Percentiles rank a stretch among this genome's conserved stretches.
Conservation (phyloP, 106 monocot genomes). For the Apostasia ramifera region DNA sequence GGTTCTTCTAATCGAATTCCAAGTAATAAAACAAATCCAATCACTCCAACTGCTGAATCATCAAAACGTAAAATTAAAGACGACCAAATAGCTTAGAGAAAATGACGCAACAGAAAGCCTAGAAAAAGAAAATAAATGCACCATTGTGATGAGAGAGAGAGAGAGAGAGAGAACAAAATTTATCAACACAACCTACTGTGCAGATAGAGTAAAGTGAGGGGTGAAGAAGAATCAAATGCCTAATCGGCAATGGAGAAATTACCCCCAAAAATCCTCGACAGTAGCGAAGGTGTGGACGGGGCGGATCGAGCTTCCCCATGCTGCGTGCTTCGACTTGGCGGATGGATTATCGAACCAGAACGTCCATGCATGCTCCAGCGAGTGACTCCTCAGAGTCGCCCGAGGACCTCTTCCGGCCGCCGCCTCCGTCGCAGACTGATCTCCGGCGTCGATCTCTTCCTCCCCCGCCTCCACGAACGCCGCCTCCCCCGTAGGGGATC, state of each 20-base stretch:
- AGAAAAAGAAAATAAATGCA: too few species aligned
- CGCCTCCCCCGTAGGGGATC: neutral
- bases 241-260: neutral
- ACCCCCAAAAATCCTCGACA: slow-evolving; percentile 65
- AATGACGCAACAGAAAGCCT: too few species aligned
- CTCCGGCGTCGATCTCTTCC: neutral
- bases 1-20: too few species aligned
- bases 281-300: slow-evolving; percentile 47
- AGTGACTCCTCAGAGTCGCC: neutral
- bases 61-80: too few species aligned
- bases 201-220: neutral
- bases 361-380: slow-evolving; percentile 55
- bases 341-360: slow-evolving; percentile 57
- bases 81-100: too few species aligned
- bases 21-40: too few species aligned
- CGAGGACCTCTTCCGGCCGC: neutral
- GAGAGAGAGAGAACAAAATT: neutral
- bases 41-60: too few species aligned
- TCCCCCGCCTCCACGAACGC: neutral
- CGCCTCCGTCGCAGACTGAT: neutral
- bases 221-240: neutral
- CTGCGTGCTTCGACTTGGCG: slow-evolving; percentile 28
- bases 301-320: slow-evolving; percentile 52
- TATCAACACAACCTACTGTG: too few species aligned
- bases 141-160: neutral